Evolutionary conservation across 2,329 filamentous ascomycete genomes (phyloP), one percentile per base, ranked within the genome.

Genomic region (Pseudogymnoascus sp.): DNA sequence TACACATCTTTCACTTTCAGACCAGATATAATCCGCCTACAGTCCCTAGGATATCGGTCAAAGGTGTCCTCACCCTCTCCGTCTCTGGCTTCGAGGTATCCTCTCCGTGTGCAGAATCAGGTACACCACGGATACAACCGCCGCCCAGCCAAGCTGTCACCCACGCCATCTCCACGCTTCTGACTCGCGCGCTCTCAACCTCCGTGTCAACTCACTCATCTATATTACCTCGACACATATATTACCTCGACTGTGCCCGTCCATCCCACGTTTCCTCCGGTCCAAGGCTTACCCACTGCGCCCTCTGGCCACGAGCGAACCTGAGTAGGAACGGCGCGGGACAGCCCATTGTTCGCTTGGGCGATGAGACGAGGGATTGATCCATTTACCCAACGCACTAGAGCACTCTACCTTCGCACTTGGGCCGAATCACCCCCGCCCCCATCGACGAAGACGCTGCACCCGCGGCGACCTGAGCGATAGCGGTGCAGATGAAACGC

Each of bases 271-370:
- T 14, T 33, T n/a, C n/a, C 7, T 53, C 13, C 11, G 4, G 14
- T 14, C 47, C 24, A 14, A 53, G 26, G 47, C 47, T 31, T 33
- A 33, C 26, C 44, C 24, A n/a, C 44, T n/a, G n/a, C 13, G 26
- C 47, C 31, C 26, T 29, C 0, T 47, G 13, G 13, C 42, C 44
- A 14, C 24, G 24, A 53, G 6, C 44, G 24, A 53, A 16, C 44
- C 29, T 2, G 24, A 50, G 44, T 29, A 16, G 47, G 47, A 19
- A 16, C 26, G 47, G 47, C 13, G 26, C 47, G 26, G 47, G 47
- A 56, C 47, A 56, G n/a, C 26, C 26, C 47, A 56, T 31, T 53
- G 26, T 53, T 53, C 47, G 47, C 47, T 53, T 53, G 47, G 47
- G 8, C 47, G 47, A 53, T 6, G 24, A 53, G 26, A 56, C 26